Conservation (phyloP, 2,329 filamentous ascomycete genomes). For the Bipolaris oryzae region DNA sequence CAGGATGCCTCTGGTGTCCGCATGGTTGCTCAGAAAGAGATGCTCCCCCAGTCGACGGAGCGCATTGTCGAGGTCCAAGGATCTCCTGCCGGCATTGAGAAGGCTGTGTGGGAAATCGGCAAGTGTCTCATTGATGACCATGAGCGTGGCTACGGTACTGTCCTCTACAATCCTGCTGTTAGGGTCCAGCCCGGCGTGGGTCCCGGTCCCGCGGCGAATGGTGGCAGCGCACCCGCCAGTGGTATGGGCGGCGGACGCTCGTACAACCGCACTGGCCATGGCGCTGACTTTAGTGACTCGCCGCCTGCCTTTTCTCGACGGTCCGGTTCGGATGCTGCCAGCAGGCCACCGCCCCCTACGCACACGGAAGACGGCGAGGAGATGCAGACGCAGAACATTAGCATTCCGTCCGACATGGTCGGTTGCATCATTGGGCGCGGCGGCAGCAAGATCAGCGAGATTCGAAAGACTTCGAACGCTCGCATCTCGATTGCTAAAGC, state of each 20-base stretch:
- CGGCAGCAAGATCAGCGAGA: slow-evolving; percentile 98
- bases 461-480: slow-evolving; percentile 93
- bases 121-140: slow-evolving; percentile 98
- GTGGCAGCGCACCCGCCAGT: slow-evolving; percentile 59
- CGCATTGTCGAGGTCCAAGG: slow-evolving; percentile 97
- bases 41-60: slow-evolving; percentile 98
- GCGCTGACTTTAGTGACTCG: slow-evolving; percentile 93
- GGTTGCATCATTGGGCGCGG: slow-evolving; percentile 97
- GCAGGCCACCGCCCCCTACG: slow-evolving; percentile 76
- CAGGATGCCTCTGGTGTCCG: slow-evolving; percentile 95
- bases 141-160: slow-evolving; percentile 95
- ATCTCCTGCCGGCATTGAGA: slow-evolving; percentile 91
- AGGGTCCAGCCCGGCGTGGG: slow-evolving; percentile 73
- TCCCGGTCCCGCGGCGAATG: slow-evolving; percentile 58
- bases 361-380: slow-evolving; percentile 97
- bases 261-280: slow-evolving; percentile 93
- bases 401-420: slow-evolving; percentile 99
- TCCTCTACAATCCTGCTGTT: slow-evolving; percentile 95
- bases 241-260: slow-evolving; percentile 62
- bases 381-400: slow-evolving; percentile 98
- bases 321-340: slow-evolving; percentile 80
- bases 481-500: slow-evolving; percentile 98
- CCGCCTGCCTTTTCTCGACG: slow-evolving; percentile 72
- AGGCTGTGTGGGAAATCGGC: slow-evolving; percentile 97
- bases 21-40: slow-evolving; percentile 99